These are phyloP conservation scores for Linum tenue DNA, from an alignment of 345 rosid genomes.

Conservation along the genomic window DNA sequence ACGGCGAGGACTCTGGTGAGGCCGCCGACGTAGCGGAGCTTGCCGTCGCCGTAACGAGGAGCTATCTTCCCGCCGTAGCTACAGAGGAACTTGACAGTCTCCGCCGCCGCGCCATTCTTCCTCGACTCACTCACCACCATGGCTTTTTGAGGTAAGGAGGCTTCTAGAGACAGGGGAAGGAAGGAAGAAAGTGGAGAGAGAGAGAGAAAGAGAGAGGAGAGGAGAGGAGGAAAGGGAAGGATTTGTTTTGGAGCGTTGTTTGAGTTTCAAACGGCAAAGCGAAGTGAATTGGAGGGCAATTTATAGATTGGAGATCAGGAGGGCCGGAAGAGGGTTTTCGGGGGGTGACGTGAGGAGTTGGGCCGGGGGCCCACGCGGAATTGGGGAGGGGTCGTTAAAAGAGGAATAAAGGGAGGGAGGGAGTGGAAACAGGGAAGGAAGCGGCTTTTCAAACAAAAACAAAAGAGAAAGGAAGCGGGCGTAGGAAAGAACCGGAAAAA, in stretches of 20 bases:
- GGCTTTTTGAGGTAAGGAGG: background rate
- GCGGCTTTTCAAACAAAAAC: background rate
- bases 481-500: background rate
- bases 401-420: too few species aligned
- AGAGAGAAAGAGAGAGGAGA: background rate
- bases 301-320: background rate
- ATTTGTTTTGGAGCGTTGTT: too few species aligned
- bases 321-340: too few species aligned
- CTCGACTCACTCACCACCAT: constrained; percentile 23
- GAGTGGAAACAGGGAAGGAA: background rate
- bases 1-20: constrained; percentile 72
- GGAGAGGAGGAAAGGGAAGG: background rate
- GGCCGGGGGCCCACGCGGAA: constrained; percentile 13
- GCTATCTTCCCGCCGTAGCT: constrained; percentile 72
- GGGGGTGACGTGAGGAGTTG: background rate
- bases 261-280: constrained; percentile 14
- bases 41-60: constrained; percentile 62
- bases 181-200: background rate
- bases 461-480: background rate
- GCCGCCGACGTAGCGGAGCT: constrained; percentile 82
- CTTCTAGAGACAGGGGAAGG: rapidly evolving
- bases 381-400: too few species aligned
- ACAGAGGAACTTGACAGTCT: constrained; percentile 58
- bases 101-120: background rate
- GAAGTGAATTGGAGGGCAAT: background rate